Conservation (phyloP, 2,329 filamentous ascomycete species). For the Phaeosphaeria sp. region DNA sequence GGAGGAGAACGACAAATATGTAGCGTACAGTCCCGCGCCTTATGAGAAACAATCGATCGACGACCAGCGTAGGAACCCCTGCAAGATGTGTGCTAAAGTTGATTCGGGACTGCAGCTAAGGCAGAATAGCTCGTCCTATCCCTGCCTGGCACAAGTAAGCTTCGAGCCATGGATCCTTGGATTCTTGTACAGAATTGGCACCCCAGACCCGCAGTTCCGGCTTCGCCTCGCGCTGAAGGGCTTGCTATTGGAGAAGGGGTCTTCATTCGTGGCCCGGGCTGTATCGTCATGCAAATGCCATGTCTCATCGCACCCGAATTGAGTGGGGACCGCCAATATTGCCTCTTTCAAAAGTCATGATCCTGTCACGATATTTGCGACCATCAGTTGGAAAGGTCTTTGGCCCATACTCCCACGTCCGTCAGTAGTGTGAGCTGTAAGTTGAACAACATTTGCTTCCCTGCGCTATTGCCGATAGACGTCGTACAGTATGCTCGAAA, state of each 20-base stretch:
- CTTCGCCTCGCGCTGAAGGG: constrained; percentile 18
- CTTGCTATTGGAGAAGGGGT: constrained; percentile 13
- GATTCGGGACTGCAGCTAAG: constrained; percentile 17
- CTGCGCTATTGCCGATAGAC: not conserved
- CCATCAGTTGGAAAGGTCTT: not conserved
- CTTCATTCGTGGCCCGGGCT: constrained; percentile 10
- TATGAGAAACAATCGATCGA: constrained; percentile 29
- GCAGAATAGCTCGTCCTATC: constrained; percentile 18
- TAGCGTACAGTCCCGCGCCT: constrained; percentile 14
- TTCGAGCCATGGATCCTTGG: constrained; percentile 1
- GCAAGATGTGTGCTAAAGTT: constrained; percentile 31
- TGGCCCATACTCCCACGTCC: too few relatives aligned
- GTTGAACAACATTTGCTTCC: too few relatives aligned
- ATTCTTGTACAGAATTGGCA: constrained; percentile 12
- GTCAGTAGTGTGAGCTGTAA: too few relatives aligned
- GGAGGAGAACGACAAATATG: constrained; percentile 12
- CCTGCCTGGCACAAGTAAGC: constrained; percentile 18
- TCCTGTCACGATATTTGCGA: not conserved
- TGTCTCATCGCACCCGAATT: not conserved
- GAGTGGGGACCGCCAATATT: not conserved
- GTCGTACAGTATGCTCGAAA: constrained; percentile 15
- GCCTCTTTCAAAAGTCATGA: not conserved
- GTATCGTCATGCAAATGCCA: constrained; percentile 20
- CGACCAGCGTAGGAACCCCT: constrained; percentile 17
- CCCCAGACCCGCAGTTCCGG: constrained; percentile 21